Base-by-base conservation (phyloP, 495 filamentous ascomycete species). In the Echria macrotheca region DNA sequence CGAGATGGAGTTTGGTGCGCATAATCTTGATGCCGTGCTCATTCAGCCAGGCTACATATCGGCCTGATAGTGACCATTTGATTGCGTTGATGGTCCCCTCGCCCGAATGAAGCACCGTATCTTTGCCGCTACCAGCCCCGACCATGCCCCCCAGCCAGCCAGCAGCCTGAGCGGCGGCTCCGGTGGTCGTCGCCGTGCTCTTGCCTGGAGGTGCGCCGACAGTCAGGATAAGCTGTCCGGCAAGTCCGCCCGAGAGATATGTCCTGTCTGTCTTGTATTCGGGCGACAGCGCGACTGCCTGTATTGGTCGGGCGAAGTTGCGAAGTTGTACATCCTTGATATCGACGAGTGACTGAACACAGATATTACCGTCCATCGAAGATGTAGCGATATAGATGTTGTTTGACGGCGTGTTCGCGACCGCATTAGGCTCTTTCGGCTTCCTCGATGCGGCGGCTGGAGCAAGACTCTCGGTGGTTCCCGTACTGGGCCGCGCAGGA, bases 1-100 rank as follows among this genome's bases (percentile, higher is more conserved):
- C 88, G 31, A 96, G 74, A 47, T 89, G 79, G 19, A 96, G 65
- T 59, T 90, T 90, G 3, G 87, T 87, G 36, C 93, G 78, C 93
- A 98, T 97, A 40, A 98, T 89, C 64, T 95, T 96, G 59, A 96
- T 90, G 1, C 93, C 93, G 56, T 91, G 84, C 65, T 98, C 93
- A 57, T 96, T 97, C 18, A 93, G 75, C 93, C 93, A 98, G 0
- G 80, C 85, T 2, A 97, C 86, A 62, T 86, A 96, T 69, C 85
- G 87, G 1, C 93, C 91, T 1, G 89, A 89, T 46, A 88, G 60
- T 0, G 89, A 96, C 89, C 90, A 98, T 63, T 90, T 86, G 50
- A 98, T 89, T 5, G 85, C 86, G 55, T 81, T 87, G 50, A 98
- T 94, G 6, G 81, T 78, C 5, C 93, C 93, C 68, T 98, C 94